These are phyloP conservation scores for Suillus alpinus DNA, from an alignment of 768 basidiomycete genomes.

Conservation along the genomic window DNA sequence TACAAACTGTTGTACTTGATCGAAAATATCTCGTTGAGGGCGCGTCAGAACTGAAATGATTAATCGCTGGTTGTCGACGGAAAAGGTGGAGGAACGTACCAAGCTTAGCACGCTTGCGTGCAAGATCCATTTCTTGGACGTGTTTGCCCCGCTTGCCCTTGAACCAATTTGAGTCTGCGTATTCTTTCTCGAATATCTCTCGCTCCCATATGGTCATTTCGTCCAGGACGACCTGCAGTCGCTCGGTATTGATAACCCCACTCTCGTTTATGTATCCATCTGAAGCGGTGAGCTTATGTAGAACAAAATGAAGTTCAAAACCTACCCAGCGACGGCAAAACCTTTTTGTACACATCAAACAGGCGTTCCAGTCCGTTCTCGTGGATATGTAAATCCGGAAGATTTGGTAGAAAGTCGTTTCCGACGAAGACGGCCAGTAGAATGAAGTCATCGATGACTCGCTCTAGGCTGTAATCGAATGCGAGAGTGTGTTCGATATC, in stretches of 20 bases:
- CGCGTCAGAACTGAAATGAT: constrained; percentile 55
- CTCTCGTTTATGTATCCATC: constrained; percentile 93
- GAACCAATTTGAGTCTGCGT: constrained; percentile 87
- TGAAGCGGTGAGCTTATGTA: constrained; percentile 26
- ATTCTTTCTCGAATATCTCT: constrained; percentile 90
- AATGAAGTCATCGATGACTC: constrained; percentile 97
- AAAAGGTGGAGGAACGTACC: constrained; percentile 42
- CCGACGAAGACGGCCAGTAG: constrained; percentile 95
- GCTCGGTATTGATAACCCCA: constrained; percentile 74
- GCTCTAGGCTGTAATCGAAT: constrained; percentile 87
- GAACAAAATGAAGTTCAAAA: background rate
- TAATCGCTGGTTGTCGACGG: background rate
- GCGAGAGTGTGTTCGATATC: constrained; percentile 62
- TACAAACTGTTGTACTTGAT: constrained; percentile 76
- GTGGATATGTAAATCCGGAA: constrained; percentile 96
- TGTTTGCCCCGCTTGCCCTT: constrained; percentile 89
- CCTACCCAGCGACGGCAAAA: constrained; percentile 73
- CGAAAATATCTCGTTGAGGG: constrained; percentile 74
- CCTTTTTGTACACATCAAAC: constrained; percentile 94
- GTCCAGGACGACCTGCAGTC: constrained; percentile 84
- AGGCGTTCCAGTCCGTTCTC: constrained; percentile 92
- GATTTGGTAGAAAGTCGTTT: constrained; percentile 94
- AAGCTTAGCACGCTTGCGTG: constrained; percentile 55
- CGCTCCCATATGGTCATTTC: constrained; percentile 87
- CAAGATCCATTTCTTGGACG: constrained; percentile 61